Conservation (phyloP, 192 early-diverging fungal species). For the Umbelopsis sp. region DNA sequence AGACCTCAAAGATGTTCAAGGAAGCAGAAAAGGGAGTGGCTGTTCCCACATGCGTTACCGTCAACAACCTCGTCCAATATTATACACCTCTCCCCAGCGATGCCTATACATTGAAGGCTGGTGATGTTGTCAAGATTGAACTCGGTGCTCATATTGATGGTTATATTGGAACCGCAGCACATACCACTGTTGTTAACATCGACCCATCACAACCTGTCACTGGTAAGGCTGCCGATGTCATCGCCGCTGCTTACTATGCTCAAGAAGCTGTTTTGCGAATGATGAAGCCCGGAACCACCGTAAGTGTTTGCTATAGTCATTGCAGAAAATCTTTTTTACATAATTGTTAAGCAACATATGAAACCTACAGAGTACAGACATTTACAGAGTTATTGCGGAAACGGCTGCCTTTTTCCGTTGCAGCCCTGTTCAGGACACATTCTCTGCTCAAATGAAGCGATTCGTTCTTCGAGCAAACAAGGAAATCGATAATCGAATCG, state of each 20-base stretch:
- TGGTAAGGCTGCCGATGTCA: conserved; percentile 39
- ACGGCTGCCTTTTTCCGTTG: conserved; percentile 66
- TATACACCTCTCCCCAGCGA: conserved; percentile 69
- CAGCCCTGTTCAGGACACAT: conserved; percentile 66
- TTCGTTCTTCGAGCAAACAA: conserved; percentile 71
- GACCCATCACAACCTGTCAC: conserved; percentile 60
- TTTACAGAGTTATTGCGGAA: conserved; percentile 61
- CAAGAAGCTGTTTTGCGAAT: conserved; percentile 81
- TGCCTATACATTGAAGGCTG: conserved; percentile 63
- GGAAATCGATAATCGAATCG: conserved; percentile 57
- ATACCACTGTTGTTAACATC: conserved; percentile 75
- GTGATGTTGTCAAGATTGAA: conserved; percentile 92
- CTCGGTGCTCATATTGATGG: conserved; percentile 93
- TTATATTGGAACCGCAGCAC: conserved; percentile 80
- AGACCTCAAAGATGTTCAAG: conserved; percentile 64
- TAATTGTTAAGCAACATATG: background rate
- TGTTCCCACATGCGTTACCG: conserved; percentile 81
- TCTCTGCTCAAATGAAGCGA: conserved; percentile 71
- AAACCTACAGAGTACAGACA: conserved; percentile 41
- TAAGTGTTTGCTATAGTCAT: conserved; percentile 15
- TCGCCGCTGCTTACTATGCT: conserved; percentile 76
- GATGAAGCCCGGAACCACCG: conserved; percentile 74
- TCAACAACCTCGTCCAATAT: conserved; percentile 81
- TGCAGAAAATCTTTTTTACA: background rate
- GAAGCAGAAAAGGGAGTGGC: conserved; percentile 76